Evolutionary conservation across 176 grass and related monocot species (phyloP), one percentile per base, ranked within the genome.

Genomic region (Phoenix roebelenii): DNA sequence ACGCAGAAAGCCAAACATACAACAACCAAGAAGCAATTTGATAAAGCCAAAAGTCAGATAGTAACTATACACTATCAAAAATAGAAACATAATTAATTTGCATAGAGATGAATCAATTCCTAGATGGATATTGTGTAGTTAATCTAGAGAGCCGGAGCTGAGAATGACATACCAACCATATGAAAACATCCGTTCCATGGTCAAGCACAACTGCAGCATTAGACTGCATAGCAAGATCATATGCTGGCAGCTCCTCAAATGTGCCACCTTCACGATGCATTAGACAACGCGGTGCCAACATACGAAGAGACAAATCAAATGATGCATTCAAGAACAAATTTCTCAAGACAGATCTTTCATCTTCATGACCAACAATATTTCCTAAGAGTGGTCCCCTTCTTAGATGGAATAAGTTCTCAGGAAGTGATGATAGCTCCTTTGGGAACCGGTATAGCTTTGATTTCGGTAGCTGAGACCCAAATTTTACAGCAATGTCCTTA

Each of bases 141-240:
- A 10, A 44, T 44, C 35, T 44, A 44, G 35, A 0, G 2, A 14
- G 23, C 54, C 55, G 66, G 48, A 50, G 61, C 15, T 65, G 60
- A 67, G 56, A 64, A 49, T 28, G 60, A 90, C 83, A 66, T 92
- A 98, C 93, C 93, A 92, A 75, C 93, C 93, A 98, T 79, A 98
- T 92, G 73, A 98, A 98, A 64, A 98, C 77, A 78, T 98, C 93
- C 3, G 93, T 98, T 82, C 93, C 93, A 74, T 98, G 93, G 65
- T 98, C 93, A 52, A 98, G 76, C 49, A 92, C 93, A 23, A 98
- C 93, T 24, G 93, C 93, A 50, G 76, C 65, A 89, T 83, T 83
- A 60, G 79, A 79, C 72, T 98, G 93, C 87, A 98, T 98, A 52
- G 71, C 85, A 67, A 98, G 87, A 75, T 92, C 93, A 80, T 92